phyloP scores from a whole-genome alignment of 768 basidiomycete genomes.

The Amanita thiersii region DNA sequence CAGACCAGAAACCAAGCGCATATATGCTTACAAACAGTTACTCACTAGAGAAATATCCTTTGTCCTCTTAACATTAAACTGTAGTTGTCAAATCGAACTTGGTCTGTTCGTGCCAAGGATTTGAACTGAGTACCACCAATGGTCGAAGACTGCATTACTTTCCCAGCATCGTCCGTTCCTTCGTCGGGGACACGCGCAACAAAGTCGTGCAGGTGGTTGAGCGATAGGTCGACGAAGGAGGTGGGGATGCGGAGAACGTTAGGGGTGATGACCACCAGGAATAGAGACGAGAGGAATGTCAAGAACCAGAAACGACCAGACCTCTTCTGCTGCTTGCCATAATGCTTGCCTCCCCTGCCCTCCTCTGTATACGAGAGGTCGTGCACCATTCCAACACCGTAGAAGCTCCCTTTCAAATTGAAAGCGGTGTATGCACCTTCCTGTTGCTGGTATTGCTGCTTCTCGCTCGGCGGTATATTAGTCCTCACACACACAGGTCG shows the following conservation, averaged over 20 bases:
- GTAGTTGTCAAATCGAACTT: slow-evolving; percentile 56
- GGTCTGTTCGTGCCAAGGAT: slow-evolving; percentile 20
- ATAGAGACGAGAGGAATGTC: slow-evolving; percentile 17
- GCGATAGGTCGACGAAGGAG: slow-evolving; percentile 6
- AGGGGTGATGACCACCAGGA: slow-evolving; percentile 18
- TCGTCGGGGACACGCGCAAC: slow-evolving; percentile 7
- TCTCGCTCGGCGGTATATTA: too few species aligned
- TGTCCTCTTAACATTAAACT: slow-evolving; percentile 64
- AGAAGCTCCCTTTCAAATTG: too few species aligned
- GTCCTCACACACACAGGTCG: too few species aligned
- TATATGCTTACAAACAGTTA: slow-evolving; percentile 9
- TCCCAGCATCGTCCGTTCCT: background rate
- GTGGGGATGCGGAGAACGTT: slow-evolving; percentile 9
- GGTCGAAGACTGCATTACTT: background rate
- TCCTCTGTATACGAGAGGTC: background rate
- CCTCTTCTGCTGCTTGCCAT: slow-evolving; percentile 14
- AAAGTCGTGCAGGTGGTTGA: slow-evolving; percentile 10
- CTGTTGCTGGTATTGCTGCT: too few species aligned
- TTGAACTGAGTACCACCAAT: background rate
- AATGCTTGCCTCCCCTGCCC: background rate
- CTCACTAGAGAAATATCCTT: slow-evolving; percentile 65
- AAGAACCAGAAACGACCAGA: slow-evolving; percentile 20
- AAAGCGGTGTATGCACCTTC: too few species aligned
- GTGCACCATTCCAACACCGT: background rate
- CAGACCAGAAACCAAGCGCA: background rate